phyloP scores from a whole-genome alignment of 306 rosid genomes.

The Vigna trinervia region DNA sequence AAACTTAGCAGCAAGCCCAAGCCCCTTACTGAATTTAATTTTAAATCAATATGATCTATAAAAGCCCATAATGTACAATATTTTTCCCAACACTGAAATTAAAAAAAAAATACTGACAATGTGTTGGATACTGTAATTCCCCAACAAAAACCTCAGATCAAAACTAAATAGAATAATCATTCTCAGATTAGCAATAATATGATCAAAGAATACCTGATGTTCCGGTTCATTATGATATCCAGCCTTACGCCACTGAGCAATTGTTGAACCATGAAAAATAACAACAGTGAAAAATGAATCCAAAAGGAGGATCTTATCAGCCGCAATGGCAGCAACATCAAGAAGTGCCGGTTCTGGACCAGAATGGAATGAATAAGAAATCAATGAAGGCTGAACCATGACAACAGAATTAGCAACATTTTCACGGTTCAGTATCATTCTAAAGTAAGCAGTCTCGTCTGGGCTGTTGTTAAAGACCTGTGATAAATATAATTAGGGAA shows the following conservation, averaged over 20 bases:
- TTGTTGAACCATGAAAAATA: constrained; percentile 95
- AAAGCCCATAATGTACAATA: not conserved
- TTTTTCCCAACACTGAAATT: not conserved
- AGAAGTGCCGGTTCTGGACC: constrained; percentile 96
- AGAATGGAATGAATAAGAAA: constrained; percentile 90
- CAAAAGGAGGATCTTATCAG: constrained; percentile 87
- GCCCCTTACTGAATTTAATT: constrained; percentile 6
- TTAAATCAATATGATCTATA: not conserved
- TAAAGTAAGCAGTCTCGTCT: constrained; percentile 95
- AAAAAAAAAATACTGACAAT: constrained; percentile 17
- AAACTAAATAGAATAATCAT: not conserved
- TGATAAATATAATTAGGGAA: constrained; percentile 23
- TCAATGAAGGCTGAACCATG: constrained; percentile 97
- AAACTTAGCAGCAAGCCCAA: not conserved
- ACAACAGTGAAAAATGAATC: constrained; percentile 91
- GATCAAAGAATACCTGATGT: constrained; percentile 74
- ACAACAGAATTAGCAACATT: constrained; percentile 93
- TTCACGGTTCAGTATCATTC: constrained; percentile 96
- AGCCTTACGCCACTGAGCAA: constrained; percentile 98
- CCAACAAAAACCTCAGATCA: constrained; percentile 22
- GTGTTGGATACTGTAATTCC: constrained; percentile 10
- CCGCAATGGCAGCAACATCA: constrained; percentile 93
- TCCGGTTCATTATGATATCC: constrained; percentile 86
- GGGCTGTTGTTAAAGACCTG: constrained; percentile 99
- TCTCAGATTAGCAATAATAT: constrained; percentile 26